Evolutionary conservation across 2,329 filamentous ascomycete genomes (phyloP).

Genomic region (Biscogniauxia mediterranea): DNA sequence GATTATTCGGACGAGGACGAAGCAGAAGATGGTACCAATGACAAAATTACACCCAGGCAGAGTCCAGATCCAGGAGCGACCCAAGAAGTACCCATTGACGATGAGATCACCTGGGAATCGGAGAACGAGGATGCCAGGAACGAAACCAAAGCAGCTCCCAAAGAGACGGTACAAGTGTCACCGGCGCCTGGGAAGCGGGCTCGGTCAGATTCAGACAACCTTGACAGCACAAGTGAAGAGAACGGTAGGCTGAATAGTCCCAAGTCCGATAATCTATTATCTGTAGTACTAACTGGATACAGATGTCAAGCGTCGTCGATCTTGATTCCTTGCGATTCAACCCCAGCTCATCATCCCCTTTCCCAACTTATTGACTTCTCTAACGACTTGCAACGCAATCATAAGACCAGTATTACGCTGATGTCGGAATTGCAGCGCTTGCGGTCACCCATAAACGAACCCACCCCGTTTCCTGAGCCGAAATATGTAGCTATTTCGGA

Average conservation of each 20-base stretch:
- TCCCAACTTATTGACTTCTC: slow-evolving; percentile 5
- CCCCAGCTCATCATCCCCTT: slow-evolving; percentile 4
- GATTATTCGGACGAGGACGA: slow-evolving; percentile 38
- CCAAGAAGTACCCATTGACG: slow-evolving; percentile 26
- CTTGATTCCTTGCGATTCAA: slow-evolving; percentile 32
- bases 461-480: slow-evolving; percentile 12
- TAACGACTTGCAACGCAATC: slow-evolving; percentile 13
- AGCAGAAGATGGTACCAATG: slow-evolving; percentile 24
- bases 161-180: slow-evolving; percentile 35
- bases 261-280: neutral
- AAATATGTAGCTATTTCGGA: slow-evolving; percentile 10
- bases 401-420: slow-evolving; percentile 22
- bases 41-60: slow-evolving; percentile 15
- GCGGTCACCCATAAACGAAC: slow-evolving; percentile 9
- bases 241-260: slow-evolving; percentile 28
- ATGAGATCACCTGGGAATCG: slow-evolving; percentile 36
- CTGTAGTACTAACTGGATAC: slow-evolving; percentile 30
- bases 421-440: slow-evolving; percentile 20
- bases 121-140: slow-evolving; percentile 29
- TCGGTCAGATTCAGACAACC: slow-evolving; percentile 27
- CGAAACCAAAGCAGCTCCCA: slow-evolving; percentile 17
- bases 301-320: slow-evolving; percentile 54
- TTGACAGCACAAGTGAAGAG: slow-evolving; percentile 25
- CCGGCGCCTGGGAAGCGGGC: slow-evolving; percentile 30
- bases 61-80: slow-evolving; percentile 19